Evolutionary conservation across 139 green algal genomes (phyloP).

Genomic region (Picochlorum sp.): DNA sequence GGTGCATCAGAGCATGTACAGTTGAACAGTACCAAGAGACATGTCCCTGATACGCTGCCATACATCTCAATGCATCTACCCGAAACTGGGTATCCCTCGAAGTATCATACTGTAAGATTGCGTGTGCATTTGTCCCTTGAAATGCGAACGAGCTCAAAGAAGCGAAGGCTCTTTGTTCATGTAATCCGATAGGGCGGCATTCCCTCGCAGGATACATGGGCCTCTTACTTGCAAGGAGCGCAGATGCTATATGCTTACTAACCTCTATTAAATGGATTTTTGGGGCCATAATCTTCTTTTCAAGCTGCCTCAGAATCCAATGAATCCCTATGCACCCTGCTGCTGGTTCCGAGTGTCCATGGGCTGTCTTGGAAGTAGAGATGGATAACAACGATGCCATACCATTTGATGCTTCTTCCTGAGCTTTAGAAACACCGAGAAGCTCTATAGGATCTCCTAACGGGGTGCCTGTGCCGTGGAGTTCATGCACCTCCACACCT

Average conservation of each 20-base stretch:
- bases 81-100: not conserved
- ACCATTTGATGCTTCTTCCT: slow-evolving; percentile 4
- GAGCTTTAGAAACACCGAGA: slow-evolving; percentile 34
- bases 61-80: not conserved
- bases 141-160: slow-evolving; percentile 67
- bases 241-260: slow-evolving; percentile 41
- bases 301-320: slow-evolving; percentile 8
- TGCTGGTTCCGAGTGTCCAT: slow-evolving; percentile 69
- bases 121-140: slow-evolving; percentile 52
- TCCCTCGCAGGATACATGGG: too few species aligned
- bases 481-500: slow-evolving; percentile 40
- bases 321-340: slow-evolving; percentile 48
- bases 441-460: slow-evolving; percentile 80
- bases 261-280: slow-evolving; percentile 29
- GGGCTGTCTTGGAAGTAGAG: slow-evolving; percentile 51
- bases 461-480: slow-evolving; percentile 70
- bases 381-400: not conserved
- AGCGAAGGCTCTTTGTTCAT: not conserved
- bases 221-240: too few species aligned
- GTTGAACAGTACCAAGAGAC: not conserved
- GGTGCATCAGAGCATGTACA: not conserved
- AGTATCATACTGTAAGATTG: slow-evolving; percentile 5
- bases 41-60: too few species aligned
- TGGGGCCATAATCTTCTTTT: not conserved
- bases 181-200: too few species aligned